Conservation (phyloP, 305 asterid species). For the Lippia alba region DNA sequence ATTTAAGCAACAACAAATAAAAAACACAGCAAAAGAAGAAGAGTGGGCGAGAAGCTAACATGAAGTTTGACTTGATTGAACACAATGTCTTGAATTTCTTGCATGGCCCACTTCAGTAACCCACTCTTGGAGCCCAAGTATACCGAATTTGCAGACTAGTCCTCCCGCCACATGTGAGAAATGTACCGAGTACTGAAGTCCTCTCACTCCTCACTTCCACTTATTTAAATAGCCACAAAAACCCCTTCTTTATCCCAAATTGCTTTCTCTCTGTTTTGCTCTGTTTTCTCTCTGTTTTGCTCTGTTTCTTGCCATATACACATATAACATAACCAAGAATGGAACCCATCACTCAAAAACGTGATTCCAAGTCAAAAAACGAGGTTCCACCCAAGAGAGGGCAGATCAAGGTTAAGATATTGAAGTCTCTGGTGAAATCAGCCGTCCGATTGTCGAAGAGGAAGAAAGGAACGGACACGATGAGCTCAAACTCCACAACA, state of each 20-base stretch:
- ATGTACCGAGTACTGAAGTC: too few relatives aligned
- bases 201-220: too few relatives aligned
- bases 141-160: background rate
- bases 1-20: too few relatives aligned
- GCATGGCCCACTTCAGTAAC: background rate
- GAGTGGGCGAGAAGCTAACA: background rate
- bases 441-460: slow-evolving; percentile 1
- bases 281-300: slow-evolving; percentile 8
- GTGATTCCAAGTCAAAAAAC: background rate
- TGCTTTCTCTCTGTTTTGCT: background rate
- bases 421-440: slow-evolving; percentile 33
- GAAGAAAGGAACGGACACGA: slow-evolving; percentile 2
- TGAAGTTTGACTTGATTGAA: background rate
- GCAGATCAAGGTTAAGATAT: slow-evolving; percentile 39
- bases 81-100: background rate
- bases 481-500: slow-evolving; percentile 31
- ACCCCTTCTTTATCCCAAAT: background rate
- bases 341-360: slow-evolving; percentile 10
- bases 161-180: background rate
- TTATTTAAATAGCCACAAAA: background rate
- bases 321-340: background rate
- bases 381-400: slow-evolving; percentile 50
- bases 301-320: background rate
- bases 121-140: background rate
- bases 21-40: background rate